phyloP scores from a whole-genome alignment of 768 basidiomycete species.

The Boletellus emodensis region DNA sequence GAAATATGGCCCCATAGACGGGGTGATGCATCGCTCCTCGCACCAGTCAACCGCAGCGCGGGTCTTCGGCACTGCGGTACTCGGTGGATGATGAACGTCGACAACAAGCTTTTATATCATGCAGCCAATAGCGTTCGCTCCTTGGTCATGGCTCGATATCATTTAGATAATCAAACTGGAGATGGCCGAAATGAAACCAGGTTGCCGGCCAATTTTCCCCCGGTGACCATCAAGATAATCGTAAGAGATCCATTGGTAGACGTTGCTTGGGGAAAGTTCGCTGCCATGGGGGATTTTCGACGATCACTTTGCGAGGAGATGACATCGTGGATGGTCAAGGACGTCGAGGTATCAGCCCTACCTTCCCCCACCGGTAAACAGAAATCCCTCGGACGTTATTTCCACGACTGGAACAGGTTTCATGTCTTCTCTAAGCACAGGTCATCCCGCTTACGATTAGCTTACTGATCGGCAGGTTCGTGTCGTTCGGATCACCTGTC shows the following conservation, averaged over 20 bases:
- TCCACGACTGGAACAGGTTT: background rate
- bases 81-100: background rate
- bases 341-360: background rate
- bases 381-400: background rate
- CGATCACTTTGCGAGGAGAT: slow-evolving; percentile 12
- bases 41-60: slow-evolving; percentile 2
- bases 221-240: slow-evolving; percentile 6
- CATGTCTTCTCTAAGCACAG: background rate
- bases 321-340: background rate
- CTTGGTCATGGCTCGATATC: slow-evolving; percentile 3
- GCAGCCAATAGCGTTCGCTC: background rate
- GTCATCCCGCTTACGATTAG: background rate
- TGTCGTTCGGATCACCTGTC: background rate
- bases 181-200: slow-evolving; percentile 28
- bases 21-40: background rate
- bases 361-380: background rate
- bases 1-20: background rate
- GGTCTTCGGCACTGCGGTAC: background rate
- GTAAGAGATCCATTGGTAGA: background rate
- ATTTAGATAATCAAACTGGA: slow-evolving; percentile 8
- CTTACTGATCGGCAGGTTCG: background rate
- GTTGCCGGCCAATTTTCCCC: slow-evolving; percentile 6
- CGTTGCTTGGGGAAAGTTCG: background rate
- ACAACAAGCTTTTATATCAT: slow-evolving; percentile 1
- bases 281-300: slow-evolving; percentile 3